phyloP scores from a whole-genome alignment of 2,329 filamentous ascomycete genomes.

The Aaosphaeria pasadenensis region DNA sequence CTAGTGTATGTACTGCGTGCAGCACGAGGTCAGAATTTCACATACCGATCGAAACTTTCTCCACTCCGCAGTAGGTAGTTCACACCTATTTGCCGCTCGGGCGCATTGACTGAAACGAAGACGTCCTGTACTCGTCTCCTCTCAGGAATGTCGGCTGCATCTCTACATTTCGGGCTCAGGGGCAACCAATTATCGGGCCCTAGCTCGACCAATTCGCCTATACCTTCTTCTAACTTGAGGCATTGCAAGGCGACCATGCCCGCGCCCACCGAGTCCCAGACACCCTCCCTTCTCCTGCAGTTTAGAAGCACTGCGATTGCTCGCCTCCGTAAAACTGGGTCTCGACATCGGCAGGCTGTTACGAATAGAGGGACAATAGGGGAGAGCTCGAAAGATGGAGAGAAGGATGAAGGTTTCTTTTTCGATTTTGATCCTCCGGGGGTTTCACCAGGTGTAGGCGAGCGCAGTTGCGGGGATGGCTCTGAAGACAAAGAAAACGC shows the following conservation, averaged over 20 bases:
- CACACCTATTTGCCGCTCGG: slow-evolving; percentile 14
- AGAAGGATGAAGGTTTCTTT: slow-evolving; percentile 15
- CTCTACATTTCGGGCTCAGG: slow-evolving; percentile 6
- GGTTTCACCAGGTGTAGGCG: neutral
- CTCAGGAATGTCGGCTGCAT: slow-evolving; percentile 9
- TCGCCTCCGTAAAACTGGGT: slow-evolving; percentile 22
- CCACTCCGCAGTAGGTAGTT: slow-evolving; percentile 18
- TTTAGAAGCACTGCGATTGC: slow-evolving; percentile 21
- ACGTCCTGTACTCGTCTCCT: slow-evolving; percentile 16
- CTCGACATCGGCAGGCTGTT: slow-evolving; percentile 22
- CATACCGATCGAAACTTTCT: slow-evolving; percentile 15
- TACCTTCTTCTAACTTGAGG: slow-evolving; percentile 20
- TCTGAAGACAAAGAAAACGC: slow-evolving; percentile 10
- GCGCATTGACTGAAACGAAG: slow-evolving; percentile 19
- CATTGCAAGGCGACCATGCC: slow-evolving; percentile 19
- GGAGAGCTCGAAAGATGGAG: slow-evolving; percentile 26
- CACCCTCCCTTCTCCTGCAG: slow-evolving; percentile 22
- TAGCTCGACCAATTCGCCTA: slow-evolving; percentile 9
- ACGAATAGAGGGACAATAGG: slow-evolving; percentile 26
- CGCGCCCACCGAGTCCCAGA: slow-evolving; percentile 23
- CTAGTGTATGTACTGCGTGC: neutral
- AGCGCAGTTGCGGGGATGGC: neutral
- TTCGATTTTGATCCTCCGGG: neutral
- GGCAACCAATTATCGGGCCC: slow-evolving; percentile 19
- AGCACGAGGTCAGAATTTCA: slow-evolving; percentile 10